Evolutionary conservation across 202 grass and related monocot genomes (phyloP), one percentile per base, ranked within the genome.

Genomic region (Panicum virgatum): DNA sequence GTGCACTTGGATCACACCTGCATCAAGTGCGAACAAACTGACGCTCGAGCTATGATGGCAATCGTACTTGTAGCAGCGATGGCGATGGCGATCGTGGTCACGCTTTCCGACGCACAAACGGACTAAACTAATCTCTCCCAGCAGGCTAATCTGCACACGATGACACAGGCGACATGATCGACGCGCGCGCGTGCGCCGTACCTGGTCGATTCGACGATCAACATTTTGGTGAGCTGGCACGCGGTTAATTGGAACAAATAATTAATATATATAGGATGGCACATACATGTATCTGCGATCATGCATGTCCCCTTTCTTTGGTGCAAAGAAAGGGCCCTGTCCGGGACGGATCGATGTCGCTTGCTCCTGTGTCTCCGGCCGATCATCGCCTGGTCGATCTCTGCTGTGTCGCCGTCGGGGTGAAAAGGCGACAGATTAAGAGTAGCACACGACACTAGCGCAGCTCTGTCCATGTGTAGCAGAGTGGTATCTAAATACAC

Each of bases 31-130:
- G 13, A 59, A 9, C 27, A 13, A 34, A 4, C 30, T 30, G 30
- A 5, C 40, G 1, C 5, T 48, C 25, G 32, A 34, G 3, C 32
- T 3, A 34, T 7, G 29, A 71, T 68, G 63, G 44, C 54, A 44
- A 19, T 32, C 48, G 51, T 81, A 62, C 78, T 69, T 61, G 51
- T 32, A 12, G 32, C 7, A 12, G 32, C 12, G 32, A 52, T 34
- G 10, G 66, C 19, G 38, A 67, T 43, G 8, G 37, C 7, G 37
- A 39, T 5, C 51, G 39, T 5, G 37, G 29, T 3, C 62, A 25
- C 32, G 32, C 80, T 79, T 79, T 84, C 86, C 76, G 76, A 88
- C 81, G 86, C 81, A 80, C 44, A 80, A 81, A 51, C 62, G 20
- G 63, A 81, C 71, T 81, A 85, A 85, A 85, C 44, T 77, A 89